Evolutionary conservation across 371 early-diverging fungal genomes (phyloP).

Genomic region (Mucor indicus): DNA sequence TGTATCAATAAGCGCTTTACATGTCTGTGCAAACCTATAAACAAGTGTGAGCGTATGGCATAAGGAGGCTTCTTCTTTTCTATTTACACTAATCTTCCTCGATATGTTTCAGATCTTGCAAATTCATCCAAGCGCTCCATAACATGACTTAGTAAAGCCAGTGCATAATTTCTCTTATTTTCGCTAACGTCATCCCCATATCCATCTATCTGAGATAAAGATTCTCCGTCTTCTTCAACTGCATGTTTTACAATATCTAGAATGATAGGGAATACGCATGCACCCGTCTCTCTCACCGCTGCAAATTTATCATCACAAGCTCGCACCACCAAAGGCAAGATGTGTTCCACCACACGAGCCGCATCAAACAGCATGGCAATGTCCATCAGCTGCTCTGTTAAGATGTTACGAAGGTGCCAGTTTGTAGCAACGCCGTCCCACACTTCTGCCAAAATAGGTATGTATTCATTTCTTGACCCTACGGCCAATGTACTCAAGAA

Average conservation of each 20-base stretch:
- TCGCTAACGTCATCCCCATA: constrained; percentile 29
- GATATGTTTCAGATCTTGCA: constrained; percentile 37
- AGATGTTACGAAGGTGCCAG: constrained; percentile 56
- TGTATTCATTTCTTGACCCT: constrained; percentile 48
- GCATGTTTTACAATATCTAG: constrained; percentile 46
- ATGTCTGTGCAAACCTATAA: constrained; percentile 40
- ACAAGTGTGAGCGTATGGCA: too few relatives aligned
- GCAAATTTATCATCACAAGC: constrained; percentile 60
- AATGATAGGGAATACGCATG: constrained; percentile 48
- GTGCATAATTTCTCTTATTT: constrained; percentile 35
- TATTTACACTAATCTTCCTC: constrained; percentile 41
- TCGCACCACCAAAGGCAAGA: constrained; percentile 52
- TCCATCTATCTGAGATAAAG: constrained; percentile 32
- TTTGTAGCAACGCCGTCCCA: constrained; percentile 60
- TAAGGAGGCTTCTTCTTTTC: too few relatives aligned
- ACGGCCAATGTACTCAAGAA: constrained; percentile 54
- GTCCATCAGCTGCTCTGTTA: constrained; percentile 50
- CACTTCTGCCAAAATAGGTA: constrained; percentile 50
- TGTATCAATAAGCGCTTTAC: constrained; percentile 28
- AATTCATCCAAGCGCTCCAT: constrained; percentile 51
- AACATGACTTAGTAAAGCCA: constrained; percentile 42
- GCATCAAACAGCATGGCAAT: constrained; percentile 54
- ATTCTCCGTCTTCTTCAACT: constrained; percentile 47
- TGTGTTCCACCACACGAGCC: constrained; percentile 45
- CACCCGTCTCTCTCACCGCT: constrained; percentile 55